Percentiles rank a stretch among this genome's conserved stretches.
Evolutionary conservation across 192 early-diverging fungal species (phyloP).

Genomic region (Backusella mclennaniae): DNA sequence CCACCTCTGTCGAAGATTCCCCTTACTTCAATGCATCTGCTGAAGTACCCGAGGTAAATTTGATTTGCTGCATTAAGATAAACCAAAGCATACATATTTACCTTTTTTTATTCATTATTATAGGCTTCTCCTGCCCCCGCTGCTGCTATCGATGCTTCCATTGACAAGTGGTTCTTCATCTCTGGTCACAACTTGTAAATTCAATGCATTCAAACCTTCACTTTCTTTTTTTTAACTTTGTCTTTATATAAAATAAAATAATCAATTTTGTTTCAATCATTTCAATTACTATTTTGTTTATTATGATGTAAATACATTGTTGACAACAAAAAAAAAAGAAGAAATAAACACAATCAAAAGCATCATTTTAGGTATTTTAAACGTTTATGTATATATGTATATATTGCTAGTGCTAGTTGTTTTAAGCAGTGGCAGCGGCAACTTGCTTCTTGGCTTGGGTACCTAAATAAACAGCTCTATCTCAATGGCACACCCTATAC

Average conservation of each 20-base stretch:
- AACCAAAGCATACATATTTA: slow-evolving; percentile 9
- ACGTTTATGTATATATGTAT: neutral
- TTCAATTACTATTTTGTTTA: neutral
- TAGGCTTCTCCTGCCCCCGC: slow-evolving; percentile 42
- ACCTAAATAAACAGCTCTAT: neutral
- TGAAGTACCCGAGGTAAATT: slow-evolving; percentile 54
- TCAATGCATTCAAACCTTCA: slow-evolving; percentile 11
- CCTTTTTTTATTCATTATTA: slow-evolving; percentile 15
- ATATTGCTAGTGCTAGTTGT: neutral
- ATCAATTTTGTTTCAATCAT: neutral
- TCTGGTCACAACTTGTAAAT: slow-evolving; percentile 68
- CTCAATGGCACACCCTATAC: neutral
- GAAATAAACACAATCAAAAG: neutral
- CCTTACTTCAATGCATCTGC: slow-evolving; percentile 66
- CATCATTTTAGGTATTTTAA: neutral
- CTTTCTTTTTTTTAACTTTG: slow-evolving; percentile 9
- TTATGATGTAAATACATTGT: neutral
- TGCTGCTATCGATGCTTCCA: slow-evolving; percentile 78
- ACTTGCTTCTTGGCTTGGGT: slow-evolving; percentile 23
- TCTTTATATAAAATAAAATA: neutral
- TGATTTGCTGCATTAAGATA: neutral
- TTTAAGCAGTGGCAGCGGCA: slow-evolving; percentile 20
- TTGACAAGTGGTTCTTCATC: slow-evolving; percentile 99
- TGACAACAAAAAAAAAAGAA: neutral
- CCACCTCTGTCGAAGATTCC: slow-evolving; percentile 67